Conservation (phyloP, 2,329 filamentous ascomycete species). For the Pseudocercospora musae region DNA sequence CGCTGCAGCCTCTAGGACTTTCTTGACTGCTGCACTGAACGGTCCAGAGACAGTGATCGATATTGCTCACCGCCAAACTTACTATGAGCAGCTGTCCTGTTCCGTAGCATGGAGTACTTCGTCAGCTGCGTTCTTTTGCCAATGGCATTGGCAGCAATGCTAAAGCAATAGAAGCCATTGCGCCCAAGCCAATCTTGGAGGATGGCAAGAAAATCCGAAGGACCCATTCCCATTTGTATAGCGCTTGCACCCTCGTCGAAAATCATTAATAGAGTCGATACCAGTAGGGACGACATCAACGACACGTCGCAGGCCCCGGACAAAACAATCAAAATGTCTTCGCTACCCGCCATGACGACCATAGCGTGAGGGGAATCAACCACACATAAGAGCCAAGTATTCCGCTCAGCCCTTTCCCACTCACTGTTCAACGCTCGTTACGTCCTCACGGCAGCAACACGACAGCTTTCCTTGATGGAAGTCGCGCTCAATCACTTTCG, state of each 20-base stretch:
- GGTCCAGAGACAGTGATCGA: background rate
- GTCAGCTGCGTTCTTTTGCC: background rate
- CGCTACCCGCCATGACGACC: background rate
- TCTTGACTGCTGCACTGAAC: background rate
- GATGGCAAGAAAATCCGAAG: background rate
- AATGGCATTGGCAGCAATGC: background rate
- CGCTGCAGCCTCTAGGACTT: background rate
- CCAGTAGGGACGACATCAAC: background rate
- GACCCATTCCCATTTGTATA: background rate
- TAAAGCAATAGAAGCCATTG: background rate
- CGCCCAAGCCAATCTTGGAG: background rate
- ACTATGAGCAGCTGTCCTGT: background rate
- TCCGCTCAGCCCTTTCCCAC: background rate
- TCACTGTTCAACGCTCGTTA: background rate
- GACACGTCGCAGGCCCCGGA: background rate
- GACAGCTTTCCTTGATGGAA: background rate
- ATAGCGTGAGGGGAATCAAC: background rate
- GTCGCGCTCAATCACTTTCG: background rate
- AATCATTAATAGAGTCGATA: background rate
- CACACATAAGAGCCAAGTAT: background rate
- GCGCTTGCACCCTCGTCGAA: background rate
- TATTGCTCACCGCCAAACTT: background rate
- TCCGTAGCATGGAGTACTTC: background rate
- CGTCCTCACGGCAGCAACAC: constrained; percentile 7
- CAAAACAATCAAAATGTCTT: background rate